Base-by-base conservation (phyloP, 148 eudicot species). In the Amaranthus hypochondriacus region DNA sequence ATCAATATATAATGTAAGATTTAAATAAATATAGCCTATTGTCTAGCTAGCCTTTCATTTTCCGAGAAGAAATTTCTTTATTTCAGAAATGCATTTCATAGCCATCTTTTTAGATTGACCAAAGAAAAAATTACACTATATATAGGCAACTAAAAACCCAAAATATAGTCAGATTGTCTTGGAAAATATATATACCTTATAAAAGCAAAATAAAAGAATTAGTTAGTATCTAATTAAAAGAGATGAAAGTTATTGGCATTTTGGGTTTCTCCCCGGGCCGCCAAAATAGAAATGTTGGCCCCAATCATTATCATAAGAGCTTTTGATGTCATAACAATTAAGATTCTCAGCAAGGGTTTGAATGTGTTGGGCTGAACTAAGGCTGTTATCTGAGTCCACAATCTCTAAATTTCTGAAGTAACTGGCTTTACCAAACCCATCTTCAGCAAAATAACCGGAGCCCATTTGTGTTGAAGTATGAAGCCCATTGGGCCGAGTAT, bases 381-480 rank as follows among this genome's bases (percentile, higher is more conserved):
- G 83, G 73, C 88, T 96, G 54, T 96, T 96, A 63, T 90, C 97
- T 3, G 96, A 87, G 81, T 96, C 99, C 70, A 92, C 97, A 9
- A 96, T 59, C 75, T 96, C 87, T 3, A 95, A 79, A 75, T 95
- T 96, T 13, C 99, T 70, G 74, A 96, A 92, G 49, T 96, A 96
- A 74, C 97, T 92, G 0, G 99, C 91, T 81, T 89, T 90, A 0
- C 85, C 89, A 8, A 96, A 96, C 68, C 99, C 94, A 1, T 82
- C 87, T 67, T 84, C 87, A 0, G 97, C 85, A n/a, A 92, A 96
- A 46, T 83, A 94, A 57, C 99, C 99, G 4, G 99, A 96, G 14
- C 99, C 99, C 97, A 92, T 96, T 79, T 87, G 94, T 15, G 99
- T 96, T 0, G 88, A 71, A 0, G 99, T 96, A 83, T 96, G 99